These are phyloP conservation scores for Scenedesmus sp. DNA, from an alignment of 163 green algal genomes.

Conservation along the genomic window DNA sequence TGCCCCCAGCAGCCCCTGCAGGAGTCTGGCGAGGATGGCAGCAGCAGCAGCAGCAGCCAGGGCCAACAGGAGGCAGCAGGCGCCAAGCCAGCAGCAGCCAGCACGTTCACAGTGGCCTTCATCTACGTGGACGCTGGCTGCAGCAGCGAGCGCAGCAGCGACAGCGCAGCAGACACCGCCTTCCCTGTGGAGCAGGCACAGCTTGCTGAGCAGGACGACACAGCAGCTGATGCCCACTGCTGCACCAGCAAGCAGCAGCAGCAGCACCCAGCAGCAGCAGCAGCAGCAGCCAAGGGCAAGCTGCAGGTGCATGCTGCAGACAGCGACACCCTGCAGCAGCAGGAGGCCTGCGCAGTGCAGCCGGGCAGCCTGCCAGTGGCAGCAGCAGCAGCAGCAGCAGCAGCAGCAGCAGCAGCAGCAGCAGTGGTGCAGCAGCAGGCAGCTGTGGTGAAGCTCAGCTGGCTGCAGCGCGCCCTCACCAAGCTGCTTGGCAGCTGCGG, in stretches of 20 bases:
- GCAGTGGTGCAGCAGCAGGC: background rate
- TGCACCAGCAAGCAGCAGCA: background rate
- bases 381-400: background rate
- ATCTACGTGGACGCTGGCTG: background rate
- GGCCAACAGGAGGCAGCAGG: background rate
- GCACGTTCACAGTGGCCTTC: background rate
- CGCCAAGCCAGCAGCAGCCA: background rate
- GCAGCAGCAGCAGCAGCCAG: too few species aligned
- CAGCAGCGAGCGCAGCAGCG: background rate
- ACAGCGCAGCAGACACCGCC: background rate
- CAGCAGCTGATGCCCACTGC: background rate
- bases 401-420: too few species aligned
- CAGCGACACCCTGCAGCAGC: background rate
- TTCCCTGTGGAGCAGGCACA: background rate
- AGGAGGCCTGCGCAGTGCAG: background rate
- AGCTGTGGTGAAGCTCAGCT: background rate
- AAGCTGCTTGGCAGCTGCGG: background rate
- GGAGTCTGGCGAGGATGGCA: too few species aligned
- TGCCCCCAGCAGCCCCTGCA: too few species aligned
- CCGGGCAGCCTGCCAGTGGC: background rate
- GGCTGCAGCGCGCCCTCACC: background rate
- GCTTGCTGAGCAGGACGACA: background rate
- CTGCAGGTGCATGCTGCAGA: background rate
- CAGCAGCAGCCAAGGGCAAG: background rate
- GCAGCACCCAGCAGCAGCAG: background rate